Conservation (phyloP, 495 filamentous ascomycete genomes). For the Penicillium canescens region DNA sequence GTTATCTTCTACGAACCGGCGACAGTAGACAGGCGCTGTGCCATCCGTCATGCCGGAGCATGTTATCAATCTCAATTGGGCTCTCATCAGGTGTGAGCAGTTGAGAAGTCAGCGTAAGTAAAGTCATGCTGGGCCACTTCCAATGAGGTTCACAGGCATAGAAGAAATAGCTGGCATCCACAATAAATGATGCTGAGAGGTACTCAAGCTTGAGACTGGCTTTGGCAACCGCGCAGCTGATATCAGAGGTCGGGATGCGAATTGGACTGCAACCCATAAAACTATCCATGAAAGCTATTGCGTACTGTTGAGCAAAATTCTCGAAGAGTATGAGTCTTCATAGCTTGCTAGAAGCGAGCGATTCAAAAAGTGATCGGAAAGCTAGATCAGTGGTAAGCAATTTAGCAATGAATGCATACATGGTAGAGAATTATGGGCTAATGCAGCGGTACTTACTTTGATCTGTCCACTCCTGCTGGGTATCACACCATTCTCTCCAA, state of each 20-base stretch:
- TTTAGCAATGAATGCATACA: slow-evolving; percentile 1
- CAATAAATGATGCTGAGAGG: slow-evolving; percentile 35
- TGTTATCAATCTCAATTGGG: slow-evolving; percentile 23
- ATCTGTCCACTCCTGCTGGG: background rate
- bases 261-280: no score
- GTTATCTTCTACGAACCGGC: no score
- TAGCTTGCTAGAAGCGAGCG: no score
- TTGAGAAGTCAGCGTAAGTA: slow-evolving; percentile 33
- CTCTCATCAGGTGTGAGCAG: slow-evolving; percentile 24
- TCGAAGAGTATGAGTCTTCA: no score
- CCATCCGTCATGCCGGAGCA: no score
- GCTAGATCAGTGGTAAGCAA: background rate
- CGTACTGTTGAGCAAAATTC: no score
- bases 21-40: no score
- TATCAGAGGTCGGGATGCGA: background rate
- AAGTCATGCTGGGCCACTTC: slow-evolving; percentile 26
- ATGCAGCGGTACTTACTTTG: background rate
- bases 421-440: slow-evolving; percentile 1
- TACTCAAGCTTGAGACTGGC: slow-evolving; percentile 27
- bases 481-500: slow-evolving; percentile 4
- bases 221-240: background rate
- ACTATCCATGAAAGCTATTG: no score
- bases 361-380: slow-evolving; percentile 3
- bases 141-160: slow-evolving; percentile 25
- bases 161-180: slow-evolving; percentile 38